These are phyloP conservation scores for Balansia obtecta DNA, from an alignment of 2,329 filamentous ascomycete genomes.

Conservation along the genomic window DNA sequence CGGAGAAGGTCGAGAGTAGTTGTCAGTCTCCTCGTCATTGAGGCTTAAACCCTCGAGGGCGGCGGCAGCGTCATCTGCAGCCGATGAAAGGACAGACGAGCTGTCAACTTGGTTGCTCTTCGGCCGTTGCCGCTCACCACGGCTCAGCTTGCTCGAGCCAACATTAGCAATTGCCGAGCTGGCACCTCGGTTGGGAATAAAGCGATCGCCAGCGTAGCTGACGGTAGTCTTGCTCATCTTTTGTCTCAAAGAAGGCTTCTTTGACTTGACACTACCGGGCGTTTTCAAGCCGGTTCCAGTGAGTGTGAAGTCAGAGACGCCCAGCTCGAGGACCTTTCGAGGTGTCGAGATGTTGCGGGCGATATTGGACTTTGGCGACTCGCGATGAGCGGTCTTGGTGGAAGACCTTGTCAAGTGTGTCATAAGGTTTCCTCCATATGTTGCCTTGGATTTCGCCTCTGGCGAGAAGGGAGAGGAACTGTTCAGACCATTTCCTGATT, in stretches of 20 bases:
- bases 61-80: constrained; percentile 66
- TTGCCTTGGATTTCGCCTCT: constrained; percentile 55
- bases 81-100: constrained; percentile 64
- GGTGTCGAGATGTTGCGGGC: constrained; percentile 63
- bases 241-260: constrained; percentile 39
- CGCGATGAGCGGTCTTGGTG: constrained; percentile 57
- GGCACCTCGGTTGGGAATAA: constrained; percentile 86
- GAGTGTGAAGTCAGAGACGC: constrained; percentile 84
- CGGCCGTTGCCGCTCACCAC: constrained; percentile 55
- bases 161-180: constrained; percentile 79
- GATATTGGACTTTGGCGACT: constrained; percentile 96
- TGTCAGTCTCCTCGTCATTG: constrained; percentile 53
- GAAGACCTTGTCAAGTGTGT: constrained; percentile 62
- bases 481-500: constrained; percentile 44
- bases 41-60: constrained; percentile 72
- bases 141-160: constrained; percentile 72
- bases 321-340: constrained; percentile 72
- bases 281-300: constrained; percentile 67
- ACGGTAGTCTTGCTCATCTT: constrained; percentile 66
- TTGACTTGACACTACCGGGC: constrained; percentile 43
- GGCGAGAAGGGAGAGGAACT: constrained; percentile 71
- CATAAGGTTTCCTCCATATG: constrained; percentile 69
- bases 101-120: constrained; percentile 60
- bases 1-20: constrained; percentile 68
- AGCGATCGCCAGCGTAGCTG: constrained; percentile 75